Evolutionary conservation across 2,329 filamentous ascomycete genomes (phyloP).

Genomic region (Colletotrichum noveboracense): DNA sequence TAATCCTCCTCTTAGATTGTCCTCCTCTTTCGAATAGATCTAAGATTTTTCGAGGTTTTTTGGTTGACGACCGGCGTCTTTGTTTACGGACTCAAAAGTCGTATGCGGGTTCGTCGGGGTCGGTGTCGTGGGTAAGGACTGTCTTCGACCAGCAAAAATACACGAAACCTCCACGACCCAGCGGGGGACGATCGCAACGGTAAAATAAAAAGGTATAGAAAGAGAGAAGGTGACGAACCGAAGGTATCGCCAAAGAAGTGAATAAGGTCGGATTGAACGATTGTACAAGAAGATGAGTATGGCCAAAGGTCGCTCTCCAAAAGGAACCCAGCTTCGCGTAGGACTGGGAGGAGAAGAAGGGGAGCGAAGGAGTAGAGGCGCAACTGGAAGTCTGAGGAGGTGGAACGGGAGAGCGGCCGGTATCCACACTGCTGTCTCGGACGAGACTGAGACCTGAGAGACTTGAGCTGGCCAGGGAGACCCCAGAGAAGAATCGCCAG

Average conservation of each 20-base stretch:
- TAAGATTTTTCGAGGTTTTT: neutral
- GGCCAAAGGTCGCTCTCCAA: neutral
- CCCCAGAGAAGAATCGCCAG: slow-evolving; percentile 11
- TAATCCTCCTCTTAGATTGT: neutral
- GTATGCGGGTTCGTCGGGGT: neutral
- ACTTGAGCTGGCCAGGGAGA: slow-evolving; percentile 15
- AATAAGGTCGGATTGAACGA: slow-evolving; percentile 11
- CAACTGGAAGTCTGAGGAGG: neutral
- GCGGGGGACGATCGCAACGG: slow-evolving; percentile 13
- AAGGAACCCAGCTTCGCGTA: neutral
- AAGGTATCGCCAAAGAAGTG: slow-evolving; percentile 15
- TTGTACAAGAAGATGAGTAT: slow-evolving; percentile 15
- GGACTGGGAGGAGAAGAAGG: neutral
- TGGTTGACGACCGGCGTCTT: slow-evolving; percentile 43
- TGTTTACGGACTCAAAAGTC: neutral
- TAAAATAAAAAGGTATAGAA: neutral
- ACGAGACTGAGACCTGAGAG: neutral
- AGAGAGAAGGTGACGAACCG: slow-evolving; percentile 9
- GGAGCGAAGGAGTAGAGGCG: neutral
- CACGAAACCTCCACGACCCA: slow-evolving; percentile 18
- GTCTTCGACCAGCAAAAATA: slow-evolving; percentile 22
- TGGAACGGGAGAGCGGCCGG: slow-evolving; percentile 13
- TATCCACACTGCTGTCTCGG: slow-evolving; percentile 16
- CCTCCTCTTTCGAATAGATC: neutral
- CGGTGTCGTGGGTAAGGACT: slow-evolving; percentile 19